Evolutionary conservation across 1,284 basidiomycete species (phyloP), one percentile per base, ranked within the genome.

Genomic region (Rhodofomes roseus): DNA sequence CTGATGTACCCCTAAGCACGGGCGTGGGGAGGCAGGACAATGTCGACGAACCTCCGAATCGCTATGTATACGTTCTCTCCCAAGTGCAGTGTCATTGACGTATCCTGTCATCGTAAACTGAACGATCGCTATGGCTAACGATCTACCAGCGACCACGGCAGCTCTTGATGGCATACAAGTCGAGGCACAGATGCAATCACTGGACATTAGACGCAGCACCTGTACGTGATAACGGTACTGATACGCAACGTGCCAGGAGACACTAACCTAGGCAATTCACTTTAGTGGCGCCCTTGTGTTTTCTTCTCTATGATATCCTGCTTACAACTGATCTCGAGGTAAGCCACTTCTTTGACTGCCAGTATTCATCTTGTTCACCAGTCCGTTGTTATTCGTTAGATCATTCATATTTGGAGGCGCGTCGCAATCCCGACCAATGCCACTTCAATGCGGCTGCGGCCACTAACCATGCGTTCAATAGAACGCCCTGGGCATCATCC

Each of bases 321-420:
- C 73, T 77, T 34, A 76, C 77, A n/a, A 64, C 73, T 25, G 72
- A 72, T 52, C 70, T 74, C 39, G 77, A 78, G 69, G 77, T 78
- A 55, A 11, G 62, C 48, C 22, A 11, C 31, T 34, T 5, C 11
- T 22, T 20, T 50, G n/a, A n/a, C n/a, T n/a, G n/a, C n/a, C n/a
- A n/a, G n/a, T n/a, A n/a, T n/a, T 34, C 31, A 34, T 34, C 31
- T 11, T 34, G 11, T 34, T 34, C 31, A 34, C 11, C 31, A 34
- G 31, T 34, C n/a, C n/a, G n/a, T 43, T 11, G n/a, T 20, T 4
- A 22, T 4, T 22, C 1, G 22, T 5, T 20, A 67, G 66, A 55
- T 65, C 31, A 43, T 56, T 18, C 55, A 62, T 40, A 67, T 67
- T 5, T 67, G 64, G 66, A 34, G 58, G 66, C 65, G 41, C 29